Evolutionary conservation across 768 basidiomycete genomes (phyloP), one percentile per base, ranked within the genome.

Genomic region (Filobasidium floriforme): DNA sequence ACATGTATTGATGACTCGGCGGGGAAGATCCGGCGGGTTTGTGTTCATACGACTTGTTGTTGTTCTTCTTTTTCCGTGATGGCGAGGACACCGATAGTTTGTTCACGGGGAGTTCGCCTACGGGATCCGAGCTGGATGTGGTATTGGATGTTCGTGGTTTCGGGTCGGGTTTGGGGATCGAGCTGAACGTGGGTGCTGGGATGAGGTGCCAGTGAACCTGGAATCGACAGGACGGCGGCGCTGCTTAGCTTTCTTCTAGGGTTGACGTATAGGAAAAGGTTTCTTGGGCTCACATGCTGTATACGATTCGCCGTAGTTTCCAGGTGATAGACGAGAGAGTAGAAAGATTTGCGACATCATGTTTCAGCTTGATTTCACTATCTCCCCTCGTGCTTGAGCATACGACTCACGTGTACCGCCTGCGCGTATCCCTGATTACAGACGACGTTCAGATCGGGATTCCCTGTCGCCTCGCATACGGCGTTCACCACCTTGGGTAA

Each of bases 401-500:
- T 19, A 29, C 22, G 11, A 49, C 61, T 62, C 22, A 62, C 61
- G 41, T 68, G 67, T 15, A 68, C 67, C 22, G 61, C 67, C 26
- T 68, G 67, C 6, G 67, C 67, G 41, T 68, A 68, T 11, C 67
- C 68, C 62, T 70, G 69, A 54, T 70, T 70, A 41, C 69, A 70
- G 26, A 70, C 69, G 41, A 70, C 66, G 37, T 70, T 70, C 28
- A 70, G 60, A 43, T 67, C 69, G 5, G 52, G 52, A 43, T 67
- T 66, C 18, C 66, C 60, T 40, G 63, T 70, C 32, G 65, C 68
- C 61, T 61, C 62, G 19, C 55, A 65, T 19, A 70, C 66, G 11
- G 69, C 69, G 26, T 60, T 67, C 1, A 62, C 61, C n/a, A 70
- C 57, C 2, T 51, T 59, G n/a, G 69, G 66, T 22, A 70, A 40